Evolutionary conservation across 1,139 yeast genomes (phyloP), one percentile per base, ranked within the genome.

Genomic region (Protomyces arabidopsidicola): DNA sequence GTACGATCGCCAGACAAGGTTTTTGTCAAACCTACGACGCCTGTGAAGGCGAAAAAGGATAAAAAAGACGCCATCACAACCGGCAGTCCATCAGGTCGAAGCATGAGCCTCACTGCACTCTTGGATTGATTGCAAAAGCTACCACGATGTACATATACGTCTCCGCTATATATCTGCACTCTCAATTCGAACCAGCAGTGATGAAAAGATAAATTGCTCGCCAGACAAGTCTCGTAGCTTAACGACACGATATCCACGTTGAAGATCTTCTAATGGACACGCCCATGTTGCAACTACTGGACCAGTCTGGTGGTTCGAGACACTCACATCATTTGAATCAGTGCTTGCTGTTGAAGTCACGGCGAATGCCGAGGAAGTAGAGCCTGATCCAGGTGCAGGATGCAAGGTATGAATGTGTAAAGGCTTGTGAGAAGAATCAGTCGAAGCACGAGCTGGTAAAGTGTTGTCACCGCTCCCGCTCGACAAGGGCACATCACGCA

Each of bases 141-240:
- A 5, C 31, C 31, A 5, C 31, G 31, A 27, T 27, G 31, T 27
- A 27, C 6, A 27, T 27, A 27, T 8, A 27, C 31, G 31, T 27
- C 31, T 27, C n/a, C 2, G 14, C 22, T 18, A 42, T 8, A 42
- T 42, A 12, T 42, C 22, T 18, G 22, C 24, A 16, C 24, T 10
- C 16, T 42, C 48, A 5, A 52, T 58, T 18, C 79, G 80, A 34
- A 90, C 80, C 72, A 90, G 87, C 36, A 90, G 72, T 2, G 90
- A 85, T 4, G 96, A 87, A 73, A 88, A 88, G 9, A 88, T 82
- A 69, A 85, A 83, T 69, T 86, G 88, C 72, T 90, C 96, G 1
- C 97, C 97, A 65, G 84, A 82, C 39, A 79, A 71, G 72, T 89
- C 96, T 71, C 82, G 83, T 27, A 91, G 74, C 0, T 90, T 89